Evolutionary conservation across 495 filamentous ascomycete species (phyloP).

Genomic region (Annulohypoxylon moriforme): DNA sequence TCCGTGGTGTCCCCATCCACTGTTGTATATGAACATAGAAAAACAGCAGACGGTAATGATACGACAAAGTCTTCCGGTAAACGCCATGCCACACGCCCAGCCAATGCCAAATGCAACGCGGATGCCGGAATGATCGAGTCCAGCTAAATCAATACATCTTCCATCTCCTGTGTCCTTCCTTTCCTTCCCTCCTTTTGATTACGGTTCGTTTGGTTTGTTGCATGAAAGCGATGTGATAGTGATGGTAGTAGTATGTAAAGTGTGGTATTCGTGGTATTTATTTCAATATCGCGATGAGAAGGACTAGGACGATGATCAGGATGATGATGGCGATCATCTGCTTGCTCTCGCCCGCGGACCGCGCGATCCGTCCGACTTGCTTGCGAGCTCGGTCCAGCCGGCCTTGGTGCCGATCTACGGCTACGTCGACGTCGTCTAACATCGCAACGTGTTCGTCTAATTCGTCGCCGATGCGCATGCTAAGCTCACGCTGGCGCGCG

Average conservation of each 20-base stretch:
- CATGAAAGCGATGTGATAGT: no score
- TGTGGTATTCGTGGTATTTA: constrained; percentile 46
- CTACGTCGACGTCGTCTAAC: constrained; percentile 86
- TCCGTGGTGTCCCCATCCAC: constrained; percentile 28
- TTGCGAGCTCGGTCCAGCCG: constrained; percentile 78
- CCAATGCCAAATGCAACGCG: constrained; percentile 46
- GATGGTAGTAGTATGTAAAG: background rate
- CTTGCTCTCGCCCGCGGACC: constrained; percentile 81
- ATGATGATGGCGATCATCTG: constrained; percentile 81
- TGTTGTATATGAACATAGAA: constrained; percentile 31
- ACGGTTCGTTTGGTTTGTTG: background rate
- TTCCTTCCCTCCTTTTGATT: constrained; percentile 5
- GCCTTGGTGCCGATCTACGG: constrained; percentile 82
- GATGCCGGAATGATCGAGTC: constrained; percentile 25
- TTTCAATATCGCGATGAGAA: constrained; percentile 83
- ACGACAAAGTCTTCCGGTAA: constrained; percentile 22
- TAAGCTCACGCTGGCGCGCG: constrained; percentile 90
- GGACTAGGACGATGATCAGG: constrained; percentile 79
- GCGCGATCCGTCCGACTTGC: constrained; percentile 74
- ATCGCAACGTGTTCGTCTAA: constrained; percentile 88
- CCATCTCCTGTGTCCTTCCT: background rate
- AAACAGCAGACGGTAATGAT: background rate
- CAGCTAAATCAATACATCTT: constrained; percentile 13
- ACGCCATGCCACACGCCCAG: constrained; percentile 43
- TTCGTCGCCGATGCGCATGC: constrained; percentile 96